Base-by-base conservation (phyloP, 2,329 filamentous ascomycete species). In the Talaromyces sp. region DNA sequence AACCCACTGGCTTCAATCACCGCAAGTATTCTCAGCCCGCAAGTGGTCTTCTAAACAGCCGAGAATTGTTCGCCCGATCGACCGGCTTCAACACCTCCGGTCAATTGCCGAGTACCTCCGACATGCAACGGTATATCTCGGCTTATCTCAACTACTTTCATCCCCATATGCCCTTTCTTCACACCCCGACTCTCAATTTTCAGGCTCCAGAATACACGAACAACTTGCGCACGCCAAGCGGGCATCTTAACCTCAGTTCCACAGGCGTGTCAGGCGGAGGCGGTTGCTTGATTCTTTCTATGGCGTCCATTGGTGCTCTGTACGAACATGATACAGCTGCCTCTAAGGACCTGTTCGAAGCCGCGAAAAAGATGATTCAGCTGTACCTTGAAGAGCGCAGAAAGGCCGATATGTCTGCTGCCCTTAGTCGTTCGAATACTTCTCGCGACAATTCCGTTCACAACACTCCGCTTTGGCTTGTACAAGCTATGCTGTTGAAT, bases 401-500 rank as follows among this genome's bases (percentile, higher is more conserved):
- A 60, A 93, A 92, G 70, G 88, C 89, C 48, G 91, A 95, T 68
- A 87, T 95, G 70, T 81, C 82, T 19, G 81, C 82, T 39, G 80
- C 81, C 4, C 73, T 84, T 20, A 82, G 79, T 47, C 81, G 82
- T 6, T 75, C 80, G 11, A 77, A 73, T 54, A 76, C 80, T 40
- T 69, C 73, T 16, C 74, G 79, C 49, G 87, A 90, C 53, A 81
- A 81, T 45, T 80, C 85, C 14, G 82, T 86, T 35, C 86, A 90
- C 61, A 93, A 84, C 49, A 86, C 92, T 2, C 93, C 93, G 0
- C 81, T 97, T 36, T 97, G 93, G 92, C 81, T 99, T 22, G 91
- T 97, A 14, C 94, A 97, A 73, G 91, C 93, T 0, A 97, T 97
- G 93, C 79, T 97, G 8, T 81, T 99, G 46, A 97, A 96, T 68